These are phyloP conservation scores for Leccinellum luteum DNA, from an alignment of 768 basidiomycete genomes.

Conservation along the genomic window DNA sequence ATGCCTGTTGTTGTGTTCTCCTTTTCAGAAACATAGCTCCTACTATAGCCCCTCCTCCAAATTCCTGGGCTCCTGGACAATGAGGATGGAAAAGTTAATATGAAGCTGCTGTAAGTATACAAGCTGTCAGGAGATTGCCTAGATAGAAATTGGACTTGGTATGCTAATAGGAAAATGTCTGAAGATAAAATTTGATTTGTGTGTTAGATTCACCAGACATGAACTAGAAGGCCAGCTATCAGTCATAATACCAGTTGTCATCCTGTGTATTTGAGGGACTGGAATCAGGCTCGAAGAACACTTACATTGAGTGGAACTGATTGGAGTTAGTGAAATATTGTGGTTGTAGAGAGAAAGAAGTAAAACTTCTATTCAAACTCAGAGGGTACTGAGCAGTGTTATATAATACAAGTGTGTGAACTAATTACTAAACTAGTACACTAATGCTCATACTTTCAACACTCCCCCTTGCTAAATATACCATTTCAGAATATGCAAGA, in stretches of 20 bases:
- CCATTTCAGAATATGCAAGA: too few relatives aligned
- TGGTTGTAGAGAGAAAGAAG: too few relatives aligned
- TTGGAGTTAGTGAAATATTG: too few relatives aligned
- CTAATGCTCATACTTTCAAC: too few relatives aligned
- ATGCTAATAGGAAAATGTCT: constrained; percentile 48
- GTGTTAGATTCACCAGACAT: constrained; percentile 41
- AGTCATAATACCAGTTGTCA: constrained; percentile 33
- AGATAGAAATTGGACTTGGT: constrained; percentile 56
- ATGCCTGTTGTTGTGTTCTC: constrained; percentile 46
- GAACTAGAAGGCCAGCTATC: constrained; percentile 38
- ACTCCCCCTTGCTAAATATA: too few relatives aligned
- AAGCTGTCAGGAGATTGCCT: constrained; percentile 51
- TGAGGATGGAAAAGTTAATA: constrained; percentile 47
- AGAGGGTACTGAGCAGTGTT: too few relatives aligned
- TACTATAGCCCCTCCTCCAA: constrained; percentile 47
- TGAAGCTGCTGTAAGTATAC: constrained; percentile 31
- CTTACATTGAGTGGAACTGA: too few relatives aligned
- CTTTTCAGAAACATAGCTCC: constrained; percentile 47
- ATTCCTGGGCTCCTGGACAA: constrained; percentile 62
- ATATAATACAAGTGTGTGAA: too few relatives aligned
- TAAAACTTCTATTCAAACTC: too few relatives aligned
- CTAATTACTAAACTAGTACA: too few relatives aligned
- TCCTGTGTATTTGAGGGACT: too few relatives aligned
- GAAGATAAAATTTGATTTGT: constrained; percentile 46
- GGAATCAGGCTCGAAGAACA: too few relatives aligned